Evolutionary conservation across 106 monocot genomes (phyloP).

Genomic region (Xerophyta viscosa): DNA sequence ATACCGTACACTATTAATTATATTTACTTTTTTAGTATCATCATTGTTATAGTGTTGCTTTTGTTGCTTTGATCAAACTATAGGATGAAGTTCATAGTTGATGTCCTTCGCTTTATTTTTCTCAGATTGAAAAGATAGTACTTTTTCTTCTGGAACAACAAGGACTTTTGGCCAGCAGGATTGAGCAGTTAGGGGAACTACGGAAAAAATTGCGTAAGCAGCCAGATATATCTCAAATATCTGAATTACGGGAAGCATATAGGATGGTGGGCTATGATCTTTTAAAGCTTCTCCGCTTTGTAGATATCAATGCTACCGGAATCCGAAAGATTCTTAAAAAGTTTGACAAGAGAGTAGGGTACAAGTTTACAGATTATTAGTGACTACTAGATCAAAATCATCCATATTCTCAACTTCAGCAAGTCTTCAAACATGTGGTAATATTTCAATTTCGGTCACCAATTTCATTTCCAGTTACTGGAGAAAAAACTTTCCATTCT

Average conservation of each 20-base stretch:
- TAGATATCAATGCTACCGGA: conserved; percentile 64
- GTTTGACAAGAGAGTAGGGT: conserved; percentile 53
- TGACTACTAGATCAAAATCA: conserved; percentile 57
- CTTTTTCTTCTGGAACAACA: conserved; percentile 68
- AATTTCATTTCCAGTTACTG: too few relatives aligned
- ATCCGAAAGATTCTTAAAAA: conserved; percentile 63
- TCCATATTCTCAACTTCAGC: conserved; percentile 61
- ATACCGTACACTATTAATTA: too few relatives aligned
- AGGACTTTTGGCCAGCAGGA: conserved; percentile 50
- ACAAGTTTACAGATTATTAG: conserved; percentile 60
- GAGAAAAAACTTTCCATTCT: too few relatives aligned
- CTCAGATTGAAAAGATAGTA: conserved; percentile 61
- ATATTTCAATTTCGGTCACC: too few relatives aligned
- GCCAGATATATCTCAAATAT: conserved; percentile 33
- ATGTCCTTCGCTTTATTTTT: not conserved
- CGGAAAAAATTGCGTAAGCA: conserved; percentile 21
- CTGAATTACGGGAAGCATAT: conserved; percentile 39
- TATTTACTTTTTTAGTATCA: too few relatives aligned
- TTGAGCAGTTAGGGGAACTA: conserved; percentile 30
- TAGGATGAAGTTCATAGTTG: not conserved
- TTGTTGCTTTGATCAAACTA: not conserved
- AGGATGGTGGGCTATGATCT: conserved; percentile 48
- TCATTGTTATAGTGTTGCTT: not conserved
- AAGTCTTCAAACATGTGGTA: conserved; percentile 77
- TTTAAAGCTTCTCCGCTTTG: conserved; percentile 52